phyloP scores from a whole-genome alignment of 805 yeast genomes.

The Myxozyma udenii region DNA sequence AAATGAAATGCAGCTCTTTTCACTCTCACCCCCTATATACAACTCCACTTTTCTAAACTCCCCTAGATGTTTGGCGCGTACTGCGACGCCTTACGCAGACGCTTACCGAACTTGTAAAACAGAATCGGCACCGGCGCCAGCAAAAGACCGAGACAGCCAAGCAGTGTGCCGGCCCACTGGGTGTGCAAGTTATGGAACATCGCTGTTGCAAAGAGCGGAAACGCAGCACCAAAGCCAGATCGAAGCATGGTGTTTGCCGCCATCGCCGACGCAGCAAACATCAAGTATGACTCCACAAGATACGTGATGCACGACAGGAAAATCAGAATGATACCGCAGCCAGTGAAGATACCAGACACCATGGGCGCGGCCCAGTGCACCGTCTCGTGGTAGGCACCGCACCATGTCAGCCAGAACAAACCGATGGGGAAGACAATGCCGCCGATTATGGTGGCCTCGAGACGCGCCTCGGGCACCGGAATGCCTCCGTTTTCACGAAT shows the following conservation, averaged over 20 bases:
- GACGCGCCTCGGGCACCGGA: conserved; percentile 75
- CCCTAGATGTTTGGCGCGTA: conserved; percentile 19
- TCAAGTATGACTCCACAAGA: conserved; percentile 61
- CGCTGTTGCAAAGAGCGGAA: conserved; percentile 67
- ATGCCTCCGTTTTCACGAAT: conserved; percentile 54
- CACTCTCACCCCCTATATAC: no score
- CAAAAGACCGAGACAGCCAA: conserved; percentile 58
- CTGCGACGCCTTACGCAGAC: conserved; percentile 28
- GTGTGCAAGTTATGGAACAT: conserved; percentile 68
- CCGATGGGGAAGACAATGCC: conserved; percentile 72
- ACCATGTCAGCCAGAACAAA: conserved; percentile 83
- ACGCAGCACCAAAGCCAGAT: conserved; percentile 63
- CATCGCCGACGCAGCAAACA: conserved; percentile 74
- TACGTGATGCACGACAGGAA: conserved; percentile 63
- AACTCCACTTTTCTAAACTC: no score
- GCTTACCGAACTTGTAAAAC: conserved; percentile 58
- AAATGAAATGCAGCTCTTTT: background rate
- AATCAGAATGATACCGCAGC: conserved; percentile 60
- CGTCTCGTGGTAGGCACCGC: conserved; percentile 66
- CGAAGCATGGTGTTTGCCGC: conserved; percentile 72
- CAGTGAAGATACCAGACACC: conserved; percentile 55
- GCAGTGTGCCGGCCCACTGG: conserved; percentile 74
- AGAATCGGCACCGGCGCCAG: conserved; percentile 67
- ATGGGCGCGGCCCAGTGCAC: conserved; percentile 78
- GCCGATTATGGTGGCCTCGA: conserved; percentile 73